These are phyloP conservation scores for Hypoxylon sp. DNA, from an alignment of 2,329 filamentous ascomycete species.

Conservation along the genomic window DNA sequence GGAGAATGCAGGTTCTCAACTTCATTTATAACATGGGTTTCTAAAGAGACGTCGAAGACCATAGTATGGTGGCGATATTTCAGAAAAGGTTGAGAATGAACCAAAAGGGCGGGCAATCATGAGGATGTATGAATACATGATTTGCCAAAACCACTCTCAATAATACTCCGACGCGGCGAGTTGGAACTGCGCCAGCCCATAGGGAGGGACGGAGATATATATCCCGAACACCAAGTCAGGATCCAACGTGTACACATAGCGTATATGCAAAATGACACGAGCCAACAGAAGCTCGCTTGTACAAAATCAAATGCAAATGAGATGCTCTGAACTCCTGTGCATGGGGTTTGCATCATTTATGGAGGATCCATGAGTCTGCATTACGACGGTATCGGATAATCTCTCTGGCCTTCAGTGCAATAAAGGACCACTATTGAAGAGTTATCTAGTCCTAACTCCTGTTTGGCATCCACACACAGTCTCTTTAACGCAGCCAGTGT, in stretches of 20 bases:
- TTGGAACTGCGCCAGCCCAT: constrained; percentile 5
- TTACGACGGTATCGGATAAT: constrained; percentile 62
- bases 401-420: constrained; percentile 74
- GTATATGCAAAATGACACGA: constrained; percentile 29
- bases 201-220: constrained; percentile 20
- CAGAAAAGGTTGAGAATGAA: not conserved
- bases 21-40: constrained; percentile 50
- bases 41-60: constrained; percentile 24
- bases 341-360: not conserved
- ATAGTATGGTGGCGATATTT: not conserved
- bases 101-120: not conserved
- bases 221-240: constrained; percentile 5
- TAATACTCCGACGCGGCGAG: constrained; percentile 3
- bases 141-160: not conserved
- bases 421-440: constrained; percentile 75
- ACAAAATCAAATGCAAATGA: constrained; percentile 36
- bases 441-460: constrained; percentile 56
- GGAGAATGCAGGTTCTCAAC: constrained; percentile 42
- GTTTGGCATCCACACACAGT: constrained; percentile 57
- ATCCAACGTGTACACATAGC: constrained; percentile 17
- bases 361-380: not conserved
- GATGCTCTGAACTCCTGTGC: not conserved
- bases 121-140: constrained; percentile 14
- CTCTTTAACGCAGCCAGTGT: constrained; percentile 68
- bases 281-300: constrained; percentile 37